These are phyloP conservation scores for Mortierella sp. DNA, from an alignment of 371 early-diverging fungal species.

Conservation along the genomic window DNA sequence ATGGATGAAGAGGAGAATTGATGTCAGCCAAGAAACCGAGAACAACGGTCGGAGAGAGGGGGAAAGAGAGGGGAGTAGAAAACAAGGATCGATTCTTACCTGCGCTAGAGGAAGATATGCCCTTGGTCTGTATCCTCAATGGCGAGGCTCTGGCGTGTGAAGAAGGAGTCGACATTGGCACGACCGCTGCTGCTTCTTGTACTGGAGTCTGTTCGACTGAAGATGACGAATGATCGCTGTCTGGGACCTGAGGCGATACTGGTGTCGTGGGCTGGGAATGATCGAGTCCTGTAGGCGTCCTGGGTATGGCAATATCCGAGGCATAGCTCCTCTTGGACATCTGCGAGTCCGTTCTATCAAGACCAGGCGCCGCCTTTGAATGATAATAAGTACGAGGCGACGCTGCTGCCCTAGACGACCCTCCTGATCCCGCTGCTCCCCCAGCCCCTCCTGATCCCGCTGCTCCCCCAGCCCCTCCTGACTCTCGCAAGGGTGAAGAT, in stretches of 20 bases:
- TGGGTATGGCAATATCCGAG: slow-evolving; percentile 10
- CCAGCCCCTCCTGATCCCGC: neutral
- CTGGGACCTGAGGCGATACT: neutral
- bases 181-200: neutral
- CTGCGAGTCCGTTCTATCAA: slow-evolving; percentile 30
- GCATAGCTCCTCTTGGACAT: slow-evolving; percentile 47
- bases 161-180: neutral
- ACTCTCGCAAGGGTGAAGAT: neutral
- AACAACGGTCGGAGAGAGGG: too few species aligned
- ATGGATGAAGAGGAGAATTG: neutral
- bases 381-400: neutral
- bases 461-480: neutral
- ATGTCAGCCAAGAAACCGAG: neutral
- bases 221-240: neutral
- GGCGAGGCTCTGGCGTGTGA: neutral
- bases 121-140: slow-evolving; percentile 20
- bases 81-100: neutral
- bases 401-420: neutral
- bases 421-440: neutral
- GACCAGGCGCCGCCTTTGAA: neutral
- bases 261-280: neutral
- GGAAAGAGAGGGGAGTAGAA: neutral
- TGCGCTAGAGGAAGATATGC: neutral
- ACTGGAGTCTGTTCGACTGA: neutral
- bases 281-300: slow-evolving; percentile 18